Evolutionary conservation across 257 asterid species (phyloP).

Genomic region (Nicotiana knightiana): DNA sequence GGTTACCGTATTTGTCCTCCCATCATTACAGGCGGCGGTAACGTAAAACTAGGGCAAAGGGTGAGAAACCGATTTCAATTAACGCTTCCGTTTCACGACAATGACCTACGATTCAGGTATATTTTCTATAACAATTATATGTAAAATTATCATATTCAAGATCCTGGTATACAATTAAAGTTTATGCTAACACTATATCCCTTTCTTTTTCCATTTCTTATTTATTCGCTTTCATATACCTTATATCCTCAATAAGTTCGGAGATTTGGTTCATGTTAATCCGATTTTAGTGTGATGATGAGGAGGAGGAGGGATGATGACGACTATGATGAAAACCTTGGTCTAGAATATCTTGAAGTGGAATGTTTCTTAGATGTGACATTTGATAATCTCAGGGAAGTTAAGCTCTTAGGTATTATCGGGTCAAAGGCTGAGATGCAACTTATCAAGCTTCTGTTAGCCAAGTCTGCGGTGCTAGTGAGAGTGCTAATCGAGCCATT

Average conservation of each 20-base stretch:
- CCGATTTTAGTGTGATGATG: too few relatives aligned
- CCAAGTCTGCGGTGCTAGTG: background rate
- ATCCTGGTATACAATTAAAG: too few relatives aligned
- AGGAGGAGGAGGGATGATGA: background rate
- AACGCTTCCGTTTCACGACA: too few relatives aligned
- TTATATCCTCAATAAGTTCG: background rate
- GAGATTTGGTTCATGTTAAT: background rate
- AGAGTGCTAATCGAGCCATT: background rate
- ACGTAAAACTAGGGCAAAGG: too few relatives aligned
- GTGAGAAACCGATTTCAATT: too few relatives aligned
- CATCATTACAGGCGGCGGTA: too few relatives aligned
- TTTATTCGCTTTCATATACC: background rate
- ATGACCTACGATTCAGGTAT: too few relatives aligned
- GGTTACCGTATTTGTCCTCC: too few relatives aligned
- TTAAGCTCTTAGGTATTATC: background rate
- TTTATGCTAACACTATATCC: too few relatives aligned
- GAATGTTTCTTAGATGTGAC: background rate
- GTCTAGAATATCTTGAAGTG: background rate
- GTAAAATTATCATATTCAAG: too few relatives aligned
- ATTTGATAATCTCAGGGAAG: background rate
- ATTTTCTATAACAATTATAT: too few relatives aligned
- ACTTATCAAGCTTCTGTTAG: background rate
- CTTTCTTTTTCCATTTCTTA: too few relatives aligned
- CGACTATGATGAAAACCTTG: background rate
- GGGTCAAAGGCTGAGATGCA: background rate